phyloP scores from a whole-genome alignment of 2,329 filamentous ascomycete genomes.

The Aspergillus uvarum region DNA sequence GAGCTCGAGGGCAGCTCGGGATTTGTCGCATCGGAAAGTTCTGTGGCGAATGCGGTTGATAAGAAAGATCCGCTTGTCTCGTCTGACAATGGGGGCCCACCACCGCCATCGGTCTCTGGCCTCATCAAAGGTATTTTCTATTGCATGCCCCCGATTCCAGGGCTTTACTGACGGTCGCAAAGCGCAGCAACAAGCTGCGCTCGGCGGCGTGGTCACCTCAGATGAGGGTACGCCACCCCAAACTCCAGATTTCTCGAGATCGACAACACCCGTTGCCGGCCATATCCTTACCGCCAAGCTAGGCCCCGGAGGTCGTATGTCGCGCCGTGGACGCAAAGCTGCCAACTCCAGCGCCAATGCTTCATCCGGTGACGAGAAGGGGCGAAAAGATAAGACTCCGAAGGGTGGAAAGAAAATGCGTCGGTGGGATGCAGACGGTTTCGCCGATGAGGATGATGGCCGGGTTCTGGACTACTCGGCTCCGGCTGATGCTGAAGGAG shows the following conservation, averaged over 20 bases:
- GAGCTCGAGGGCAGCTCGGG: slow-evolving; percentile 59
- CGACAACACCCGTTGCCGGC: slow-evolving; percentile 66
- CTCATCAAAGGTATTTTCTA: slow-evolving; percentile 48
- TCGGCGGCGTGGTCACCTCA: slow-evolving; percentile 48
- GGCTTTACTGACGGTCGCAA: slow-evolving; percentile 23
- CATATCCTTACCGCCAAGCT: slow-evolving; percentile 71
- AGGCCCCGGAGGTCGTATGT: slow-evolving; percentile 74
- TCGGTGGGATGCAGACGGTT: slow-evolving; percentile 87
- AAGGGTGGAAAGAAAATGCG: slow-evolving; percentile 75
- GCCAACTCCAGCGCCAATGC: slow-evolving; percentile 49
- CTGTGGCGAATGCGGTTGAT: slow-evolving; percentile 39
- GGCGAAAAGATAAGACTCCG: slow-evolving; percentile 57
- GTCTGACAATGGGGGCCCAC: slow-evolving; percentile 52
- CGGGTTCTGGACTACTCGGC: slow-evolving; percentile 88
- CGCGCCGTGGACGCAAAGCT: slow-evolving; percentile 74
- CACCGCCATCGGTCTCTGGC: slow-evolving; percentile 53
- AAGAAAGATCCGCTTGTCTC: slow-evolving; percentile 49
- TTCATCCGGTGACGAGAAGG: slow-evolving; percentile 81
- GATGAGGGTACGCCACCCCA: slow-evolving; percentile 68
- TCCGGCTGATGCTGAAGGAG: slow-evolving; percentile 56
- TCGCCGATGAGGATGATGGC: slow-evolving; percentile 79
- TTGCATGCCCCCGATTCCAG: background rate
- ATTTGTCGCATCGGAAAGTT: slow-evolving; percentile 48
- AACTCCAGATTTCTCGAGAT: slow-evolving; percentile 76
- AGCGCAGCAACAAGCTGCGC: slow-evolving; percentile 49